These are phyloP conservation scores for Hansenula lynferdii DNA, from an alignment of 1,139 yeast genomes.

Conservation along the genomic window DNA sequence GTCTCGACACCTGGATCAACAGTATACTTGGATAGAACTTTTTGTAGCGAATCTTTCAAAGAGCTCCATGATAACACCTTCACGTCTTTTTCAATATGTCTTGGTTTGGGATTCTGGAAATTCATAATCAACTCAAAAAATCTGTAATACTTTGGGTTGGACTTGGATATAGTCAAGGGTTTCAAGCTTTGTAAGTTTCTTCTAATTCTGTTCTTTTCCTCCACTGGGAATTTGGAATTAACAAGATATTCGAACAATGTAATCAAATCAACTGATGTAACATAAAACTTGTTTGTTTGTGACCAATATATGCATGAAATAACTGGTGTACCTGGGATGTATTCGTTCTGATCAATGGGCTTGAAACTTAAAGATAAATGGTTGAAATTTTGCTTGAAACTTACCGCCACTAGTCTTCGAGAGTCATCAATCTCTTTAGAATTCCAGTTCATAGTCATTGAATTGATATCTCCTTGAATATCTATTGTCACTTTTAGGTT, in stretches of 20 bases:
- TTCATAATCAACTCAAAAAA: conserved; percentile 61
- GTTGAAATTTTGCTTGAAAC: conserved; percentile 22
- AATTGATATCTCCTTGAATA: conserved; percentile 15
- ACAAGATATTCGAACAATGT: conserved; percentile 48
- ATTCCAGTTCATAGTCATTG: conserved; percentile 35
- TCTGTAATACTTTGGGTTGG: conserved; percentile 33
- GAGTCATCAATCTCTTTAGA: conserved; percentile 26
- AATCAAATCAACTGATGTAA: conserved; percentile 66
- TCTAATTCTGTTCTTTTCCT: conserved; percentile 66
- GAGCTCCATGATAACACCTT: conserved; percentile 63
- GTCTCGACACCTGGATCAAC: conserved; percentile 10
- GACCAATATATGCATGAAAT: conserved; percentile 63
- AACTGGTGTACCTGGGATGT: conserved; percentile 20
- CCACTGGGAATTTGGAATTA: conserved; percentile 54
- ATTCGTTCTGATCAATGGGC: conserved; percentile 19
- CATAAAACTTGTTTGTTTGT: conserved; percentile 40
- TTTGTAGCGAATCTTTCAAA: conserved; percentile 48
- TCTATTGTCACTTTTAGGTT: conserved; percentile 17
- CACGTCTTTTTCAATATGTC: conserved; percentile 70
- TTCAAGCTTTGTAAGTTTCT: conserved; percentile 62
- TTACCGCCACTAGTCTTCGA: conserved; percentile 36
- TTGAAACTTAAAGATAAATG: conserved; percentile 16
- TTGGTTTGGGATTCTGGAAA: conserved; percentile 61
- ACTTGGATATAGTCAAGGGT: conserved; percentile 47
- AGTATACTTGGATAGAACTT: conserved; percentile 57